phyloP scores from a whole-genome alignment of 441 rosid genomes.

The Oxalis stricta region DNA sequence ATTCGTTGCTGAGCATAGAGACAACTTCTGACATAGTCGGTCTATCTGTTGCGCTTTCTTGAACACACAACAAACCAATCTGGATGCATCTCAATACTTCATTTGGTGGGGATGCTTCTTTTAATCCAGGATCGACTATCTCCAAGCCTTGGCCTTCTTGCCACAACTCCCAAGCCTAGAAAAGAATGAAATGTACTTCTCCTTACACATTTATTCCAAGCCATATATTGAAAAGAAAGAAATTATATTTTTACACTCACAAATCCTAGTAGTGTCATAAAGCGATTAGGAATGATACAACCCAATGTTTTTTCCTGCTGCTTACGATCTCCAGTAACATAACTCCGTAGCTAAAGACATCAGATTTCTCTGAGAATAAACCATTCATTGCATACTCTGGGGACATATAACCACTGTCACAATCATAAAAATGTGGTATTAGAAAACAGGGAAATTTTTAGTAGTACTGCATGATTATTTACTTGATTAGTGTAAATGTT shows the following conservation, averaged over 20 bases:
- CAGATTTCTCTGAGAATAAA: slow-evolving; percentile 17
- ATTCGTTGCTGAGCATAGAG: too few relatives aligned
- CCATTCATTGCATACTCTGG: slow-evolving; percentile 20
- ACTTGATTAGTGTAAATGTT: too few relatives aligned
- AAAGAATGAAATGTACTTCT: too few relatives aligned
- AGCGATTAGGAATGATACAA: not conserved
- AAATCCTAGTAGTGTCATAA: slow-evolving; percentile 7
- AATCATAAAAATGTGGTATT: not conserved
- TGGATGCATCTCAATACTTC: slow-evolving; percentile 17
- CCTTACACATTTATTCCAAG: too few relatives aligned
- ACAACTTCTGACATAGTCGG: slow-evolving; percentile 24
- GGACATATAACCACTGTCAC: slow-evolving; percentile 26
- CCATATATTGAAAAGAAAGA: too few relatives aligned
- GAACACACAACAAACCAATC: slow-evolving; percentile 22
- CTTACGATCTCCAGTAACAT: slow-evolving; percentile 21
- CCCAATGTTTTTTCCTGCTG: slow-evolving; percentile 11
- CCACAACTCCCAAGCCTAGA: slow-evolving; percentile 23
- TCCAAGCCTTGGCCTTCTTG: slow-evolving; percentile 12
- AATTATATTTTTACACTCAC: slow-evolving; percentile 17
- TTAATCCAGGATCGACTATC: slow-evolving; percentile 15
- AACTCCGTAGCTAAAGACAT: slow-evolving; percentile 24
- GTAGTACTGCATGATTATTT: too few relatives aligned
- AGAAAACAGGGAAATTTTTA: not conserved
- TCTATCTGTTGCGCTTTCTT: slow-evolving; percentile 18
- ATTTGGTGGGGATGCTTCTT: slow-evolving; percentile 9